Evolutionary conservation across 2,329 filamentous ascomycete species (phyloP).

Genomic region (Cryphonectria radicalis): DNA sequence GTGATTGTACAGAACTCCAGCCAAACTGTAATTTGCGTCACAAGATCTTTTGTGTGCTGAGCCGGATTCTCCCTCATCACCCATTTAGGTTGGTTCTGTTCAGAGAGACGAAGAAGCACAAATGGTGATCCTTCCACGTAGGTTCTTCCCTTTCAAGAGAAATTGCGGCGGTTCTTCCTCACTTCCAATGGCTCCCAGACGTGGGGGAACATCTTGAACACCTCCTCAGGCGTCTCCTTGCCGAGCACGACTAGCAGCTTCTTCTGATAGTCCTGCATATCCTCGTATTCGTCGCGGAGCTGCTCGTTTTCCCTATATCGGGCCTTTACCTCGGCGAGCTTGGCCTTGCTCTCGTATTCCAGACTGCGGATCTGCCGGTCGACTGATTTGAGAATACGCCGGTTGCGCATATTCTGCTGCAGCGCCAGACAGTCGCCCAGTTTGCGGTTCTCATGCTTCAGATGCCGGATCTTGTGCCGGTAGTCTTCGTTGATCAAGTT

Average conservation of each 20-base stretch:
- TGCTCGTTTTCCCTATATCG: constrained; percentile 15
- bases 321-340: constrained; percentile 24
- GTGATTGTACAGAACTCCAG: neutral
- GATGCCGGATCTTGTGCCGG: constrained; percentile 14
- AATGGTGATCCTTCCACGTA: neutral
- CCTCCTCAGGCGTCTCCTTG: constrained; percentile 22
- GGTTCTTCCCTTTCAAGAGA: constrained; percentile 13
- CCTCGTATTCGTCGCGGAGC: constrained; percentile 14
- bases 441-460: constrained; percentile 27
- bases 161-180: constrained; percentile 26
- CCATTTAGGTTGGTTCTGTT: neutral
- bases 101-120: neutral
- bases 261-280: neutral
- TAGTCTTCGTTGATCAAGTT: constrained; percentile 19
- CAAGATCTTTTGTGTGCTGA: neutral
- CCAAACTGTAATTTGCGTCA: no score
- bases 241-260: constrained; percentile 21
- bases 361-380: constrained; percentile 23
- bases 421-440: constrained; percentile 24
- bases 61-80: neutral
- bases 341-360: constrained; percentile 15
- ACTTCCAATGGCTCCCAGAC: constrained; percentile 22
- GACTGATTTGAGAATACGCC: constrained; percentile 22
- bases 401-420: constrained; percentile 16
- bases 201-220: constrained; percentile 25